A percentile compares a stretch with the other conserved stretches of the same genome.
Conservation (phyloP, 2,329 filamentous ascomycete species). For the Monilinia laxa region DNA sequence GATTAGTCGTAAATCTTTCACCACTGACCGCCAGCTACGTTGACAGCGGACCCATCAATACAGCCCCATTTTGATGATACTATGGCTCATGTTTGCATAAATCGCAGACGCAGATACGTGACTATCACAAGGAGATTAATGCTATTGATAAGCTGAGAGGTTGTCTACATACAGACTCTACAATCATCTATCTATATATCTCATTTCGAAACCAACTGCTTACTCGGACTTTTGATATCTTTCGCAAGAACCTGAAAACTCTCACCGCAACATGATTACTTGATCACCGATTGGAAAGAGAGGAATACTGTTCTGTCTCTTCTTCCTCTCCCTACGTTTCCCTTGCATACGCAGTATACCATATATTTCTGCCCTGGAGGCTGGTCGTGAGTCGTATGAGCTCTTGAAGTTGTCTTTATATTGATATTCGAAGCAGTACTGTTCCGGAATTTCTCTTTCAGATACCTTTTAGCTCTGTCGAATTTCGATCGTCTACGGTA, state of each 20-base stretch:
- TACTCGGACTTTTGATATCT: slow-evolving; percentile 10
- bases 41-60: slow-evolving; percentile 2
- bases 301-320: slow-evolving; percentile 16
- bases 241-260: slow-evolving; percentile 6
- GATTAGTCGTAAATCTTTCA: neutral
- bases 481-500: neutral
- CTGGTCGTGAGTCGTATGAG: neutral
- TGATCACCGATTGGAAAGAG: slow-evolving; percentile 10
- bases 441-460: neutral
- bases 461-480: neutral
- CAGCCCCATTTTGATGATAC: slow-evolving; percentile 13
- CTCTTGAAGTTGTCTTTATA: neutral
- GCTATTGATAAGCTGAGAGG: slow-evolving; percentile 16
- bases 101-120: slow-evolving; percentile 3
- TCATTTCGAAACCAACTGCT: neutral
- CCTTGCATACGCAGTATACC: neutral
- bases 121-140: slow-evolving; percentile 6
- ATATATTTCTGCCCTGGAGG: slow-evolving; percentile 8
- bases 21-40: slow-evolving; percentile 23
- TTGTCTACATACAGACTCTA: slow-evolving; percentile 3
- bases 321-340: slow-evolving; percentile 4
- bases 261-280: slow-evolving; percentile 23
- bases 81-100: slow-evolving; percentile 14
- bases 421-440: slow-evolving; percentile 10
- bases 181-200: neutral